A percentile compares a stretch with the other conserved stretches of the same genome.
Evolutionary conservation across 2,329 filamentous ascomycete genomes (phyloP).

Genomic region (Hypoxylon sp.): DNA sequence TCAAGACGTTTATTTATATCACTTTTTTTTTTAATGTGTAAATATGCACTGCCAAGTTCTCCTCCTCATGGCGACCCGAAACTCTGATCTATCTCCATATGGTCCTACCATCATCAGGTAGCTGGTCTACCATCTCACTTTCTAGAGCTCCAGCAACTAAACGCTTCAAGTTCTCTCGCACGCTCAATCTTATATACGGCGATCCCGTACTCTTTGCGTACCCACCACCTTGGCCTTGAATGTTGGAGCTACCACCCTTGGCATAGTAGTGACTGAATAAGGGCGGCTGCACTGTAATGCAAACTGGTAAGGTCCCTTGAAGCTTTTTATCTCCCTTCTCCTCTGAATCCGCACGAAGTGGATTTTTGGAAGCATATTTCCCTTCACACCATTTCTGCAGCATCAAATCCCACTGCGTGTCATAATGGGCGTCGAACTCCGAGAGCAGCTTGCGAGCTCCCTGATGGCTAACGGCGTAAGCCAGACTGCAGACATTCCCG

Average conservation of each 20-base stretch:
- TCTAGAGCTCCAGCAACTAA: constrained; percentile 32
- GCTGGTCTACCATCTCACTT: constrained; percentile 46
- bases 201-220: constrained; percentile 45
- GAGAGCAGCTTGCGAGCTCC: constrained; percentile 58
- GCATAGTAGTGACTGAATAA: constrained; percentile 50
- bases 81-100: constrained; percentile 41
- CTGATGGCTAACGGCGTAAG: constrained; percentile 57
- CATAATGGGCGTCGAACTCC: constrained; percentile 49
- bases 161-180: constrained; percentile 46
- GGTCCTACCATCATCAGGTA: constrained; percentile 48
- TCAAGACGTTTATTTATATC: background rate
- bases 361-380: constrained; percentile 4
- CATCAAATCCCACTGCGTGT: constrained; percentile 52
- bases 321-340: background rate
- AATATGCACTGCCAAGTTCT: too few relatives aligned
- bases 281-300: constrained; percentile 52
- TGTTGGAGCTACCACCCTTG: constrained; percentile 45
- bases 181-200: constrained; percentile 50
- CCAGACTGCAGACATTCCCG: constrained; percentile 56
- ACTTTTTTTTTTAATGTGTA: background rate
- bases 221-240: constrained; percentile 49
- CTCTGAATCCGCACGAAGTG: background rate
- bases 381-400: constrained; percentile 50
- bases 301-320: constrained; percentile 26
- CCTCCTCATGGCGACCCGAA: background rate